Conservation (phyloP, 2,329 filamentous ascomycete genomes). For the Hypoxylon sp. region DNA sequence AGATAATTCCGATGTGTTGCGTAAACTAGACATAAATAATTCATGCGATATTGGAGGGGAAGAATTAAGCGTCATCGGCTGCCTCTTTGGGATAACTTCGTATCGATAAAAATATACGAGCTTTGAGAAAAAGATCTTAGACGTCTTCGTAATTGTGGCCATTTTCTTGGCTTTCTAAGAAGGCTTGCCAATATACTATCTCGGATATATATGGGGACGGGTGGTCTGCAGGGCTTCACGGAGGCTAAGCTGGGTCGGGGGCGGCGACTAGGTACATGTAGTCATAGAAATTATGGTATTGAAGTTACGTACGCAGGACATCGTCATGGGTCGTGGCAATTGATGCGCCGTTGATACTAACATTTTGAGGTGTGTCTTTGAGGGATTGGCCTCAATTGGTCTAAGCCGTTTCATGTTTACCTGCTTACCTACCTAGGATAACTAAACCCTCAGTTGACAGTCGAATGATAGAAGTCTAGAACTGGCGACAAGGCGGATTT, state of each 20-base stretch:
- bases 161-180: constrained; percentile 26
- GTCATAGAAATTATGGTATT: too few species aligned
- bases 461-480: constrained; percentile 3
- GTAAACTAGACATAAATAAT: constrained; percentile 2
- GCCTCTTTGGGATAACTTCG: constrained; percentile 15
- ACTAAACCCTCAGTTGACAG: neutral
- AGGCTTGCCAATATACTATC: constrained; percentile 10
- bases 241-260: too few species aligned
- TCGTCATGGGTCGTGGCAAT: constrained; percentile 12
- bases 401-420: constrained; percentile 27
- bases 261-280: too few species aligned
- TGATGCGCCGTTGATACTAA: constrained; percentile 16
- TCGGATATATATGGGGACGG: constrained; percentile 24
- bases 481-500: constrained; percentile 11
- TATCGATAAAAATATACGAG: neutral
- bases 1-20: neutral
- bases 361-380: constrained; percentile 13
- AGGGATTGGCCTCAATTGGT: constrained; percentile 10
- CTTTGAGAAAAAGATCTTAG: constrained; percentile 26
- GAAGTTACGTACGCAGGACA: too few species aligned
- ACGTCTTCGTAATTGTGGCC: constrained; percentile 3
- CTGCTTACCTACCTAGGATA: neutral
- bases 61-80: constrained; percentile 13
- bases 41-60: constrained; percentile 9
- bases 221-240: too few species aligned